These are phyloP conservation scores for Actinidia arguta DNA, from an alignment of 179 eudicot species.

Conservation along the genomic window DNA sequence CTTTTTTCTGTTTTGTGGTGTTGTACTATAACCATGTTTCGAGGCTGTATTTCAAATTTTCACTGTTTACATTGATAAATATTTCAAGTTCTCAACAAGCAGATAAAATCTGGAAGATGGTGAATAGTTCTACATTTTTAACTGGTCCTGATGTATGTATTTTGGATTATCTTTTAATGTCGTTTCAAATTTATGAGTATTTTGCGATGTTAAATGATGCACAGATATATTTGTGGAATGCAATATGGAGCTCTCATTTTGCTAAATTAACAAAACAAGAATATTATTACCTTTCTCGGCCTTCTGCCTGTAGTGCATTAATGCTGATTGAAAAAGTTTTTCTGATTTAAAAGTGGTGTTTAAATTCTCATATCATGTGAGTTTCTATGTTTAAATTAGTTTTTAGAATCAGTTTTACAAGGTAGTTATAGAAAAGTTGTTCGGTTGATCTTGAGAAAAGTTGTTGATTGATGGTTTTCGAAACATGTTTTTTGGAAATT, in stretches of 20 bases:
- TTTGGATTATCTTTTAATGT: not conserved
- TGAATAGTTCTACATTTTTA: not conserved
- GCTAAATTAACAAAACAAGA: not conserved
- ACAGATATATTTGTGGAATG: not conserved
- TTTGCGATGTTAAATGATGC: not conserved
- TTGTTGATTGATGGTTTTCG: too few relatives aligned
- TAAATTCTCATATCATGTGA: too few relatives aligned
- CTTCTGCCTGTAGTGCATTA: not conserved
- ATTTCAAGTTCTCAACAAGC: not conserved
- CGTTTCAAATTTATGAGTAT: not conserved
- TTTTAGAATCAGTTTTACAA: too few relatives aligned
- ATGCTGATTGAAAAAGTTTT: too few relatives aligned
- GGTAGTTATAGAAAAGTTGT: too few relatives aligned
- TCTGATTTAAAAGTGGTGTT: too few relatives aligned
- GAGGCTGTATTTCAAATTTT: not conserved
- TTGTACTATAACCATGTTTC: not conserved
- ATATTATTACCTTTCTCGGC: not conserved
- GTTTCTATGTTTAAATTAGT: too few relatives aligned
- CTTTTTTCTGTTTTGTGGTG: not conserved
- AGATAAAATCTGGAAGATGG: not conserved
- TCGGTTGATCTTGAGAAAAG: too few relatives aligned
- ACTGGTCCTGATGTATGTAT: not conserved
- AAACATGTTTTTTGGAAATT: too few relatives aligned
- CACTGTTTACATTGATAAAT: not conserved
- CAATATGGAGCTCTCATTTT: not conserved